These are phyloP conservation scores for Penicillium sp. DNA, from an alignment of 2,329 filamentous ascomycete species.

Conservation along the genomic window DNA sequence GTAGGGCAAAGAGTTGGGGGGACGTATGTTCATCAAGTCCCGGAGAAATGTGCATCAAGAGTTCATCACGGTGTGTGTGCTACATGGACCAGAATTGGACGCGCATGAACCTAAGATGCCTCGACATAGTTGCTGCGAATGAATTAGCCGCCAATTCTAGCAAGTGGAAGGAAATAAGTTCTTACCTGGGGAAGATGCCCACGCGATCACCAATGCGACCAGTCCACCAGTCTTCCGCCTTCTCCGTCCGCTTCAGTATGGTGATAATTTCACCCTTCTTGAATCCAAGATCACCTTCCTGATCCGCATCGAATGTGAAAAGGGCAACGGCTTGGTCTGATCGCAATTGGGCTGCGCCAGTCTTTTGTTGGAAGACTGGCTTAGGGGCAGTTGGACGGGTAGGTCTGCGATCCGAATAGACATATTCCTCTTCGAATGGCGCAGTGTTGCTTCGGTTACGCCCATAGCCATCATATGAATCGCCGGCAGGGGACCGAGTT, in stretches of 20 bases:
- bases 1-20: conserved; percentile 14
- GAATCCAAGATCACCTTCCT: conserved; percentile 88
- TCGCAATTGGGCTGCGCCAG: conserved; percentile 37
- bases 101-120: conserved; percentile 25
- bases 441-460: conserved; percentile 41
- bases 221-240: conserved; percentile 96
- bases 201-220: conserved; percentile 80
- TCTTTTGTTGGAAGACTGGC: conserved; percentile 67
- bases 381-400: conserved; percentile 84
- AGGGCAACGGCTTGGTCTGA: conserved; percentile 83
- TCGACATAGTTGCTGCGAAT: conserved; percentile 40
- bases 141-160: conserved; percentile 10
- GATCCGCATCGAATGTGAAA: conserved; percentile 92
- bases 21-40: conserved; percentile 10
- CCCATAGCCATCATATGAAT: conserved; percentile 32
- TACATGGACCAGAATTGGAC: conserved; percentile 21
- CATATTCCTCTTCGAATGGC: conserved; percentile 50
- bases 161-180: conserved; percentile 1
- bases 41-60: conserved; percentile 18
- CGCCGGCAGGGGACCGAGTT: conserved; percentile 30
- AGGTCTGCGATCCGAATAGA: conserved; percentile 63
- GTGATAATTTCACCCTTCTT: conserved; percentile 98
- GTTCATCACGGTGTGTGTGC: conserved; percentile 21
- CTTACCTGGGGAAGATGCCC: conserved; percentile 86
- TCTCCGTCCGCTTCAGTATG: conserved; percentile 90